A percentile compares a stretch with the other conserved stretches of the same genome.
Evolutionary conservation across 1,284 basidiomycete species (phyloP).

Genomic region (Trametes sp.): DNA sequence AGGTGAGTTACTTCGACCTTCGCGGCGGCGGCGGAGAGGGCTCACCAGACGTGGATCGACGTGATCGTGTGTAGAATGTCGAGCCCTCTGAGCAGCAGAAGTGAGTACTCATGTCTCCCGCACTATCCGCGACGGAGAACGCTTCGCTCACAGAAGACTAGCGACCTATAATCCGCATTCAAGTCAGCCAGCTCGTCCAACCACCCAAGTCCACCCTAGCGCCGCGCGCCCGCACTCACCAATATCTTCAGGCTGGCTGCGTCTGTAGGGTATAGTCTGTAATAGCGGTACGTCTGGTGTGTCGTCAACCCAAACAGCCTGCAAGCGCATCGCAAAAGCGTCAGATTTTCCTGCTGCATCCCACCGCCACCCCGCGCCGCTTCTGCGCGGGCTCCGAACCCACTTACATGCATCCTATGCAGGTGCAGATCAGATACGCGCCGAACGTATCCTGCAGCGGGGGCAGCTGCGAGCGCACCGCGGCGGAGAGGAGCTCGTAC

Average conservation of each 20-base stretch:
- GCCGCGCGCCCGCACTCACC: not conserved
- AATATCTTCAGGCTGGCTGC: not conserved
- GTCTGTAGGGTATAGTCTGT: conserved; percentile 13
- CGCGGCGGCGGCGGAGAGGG: not conserved
- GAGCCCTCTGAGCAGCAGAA: not conserved
- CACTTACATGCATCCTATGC: conserved; percentile 17
- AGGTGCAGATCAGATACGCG: conserved; percentile 16
- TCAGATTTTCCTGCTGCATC: not conserved
- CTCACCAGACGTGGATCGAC: conserved; percentile 9
- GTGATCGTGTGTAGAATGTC: conserved; percentile 12
- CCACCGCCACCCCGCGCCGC: not conserved
- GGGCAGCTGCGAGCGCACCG: conserved; percentile 13
- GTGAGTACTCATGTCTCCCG: not conserved
- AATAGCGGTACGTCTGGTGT: conserved; percentile 22
- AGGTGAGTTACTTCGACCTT: not conserved
- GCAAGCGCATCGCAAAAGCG: not conserved
- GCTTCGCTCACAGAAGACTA: not conserved
- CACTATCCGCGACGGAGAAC: not conserved
- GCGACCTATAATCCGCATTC: conserved; percentile 4
- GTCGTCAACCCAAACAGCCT: conserved; percentile 21
- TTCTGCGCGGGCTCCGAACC: not conserved
- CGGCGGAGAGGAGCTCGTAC: conserved; percentile 3
- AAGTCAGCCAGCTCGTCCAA: not conserved
- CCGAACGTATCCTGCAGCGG: conserved; percentile 18
- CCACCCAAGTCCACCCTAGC: not conserved